A percentile compares a stretch with the other conserved stretches of the same genome.
These are phyloP conservation scores for Mycena rosella DNA, from an alignment of 768 basidiomycete species.

Conservation along the genomic window DNA sequence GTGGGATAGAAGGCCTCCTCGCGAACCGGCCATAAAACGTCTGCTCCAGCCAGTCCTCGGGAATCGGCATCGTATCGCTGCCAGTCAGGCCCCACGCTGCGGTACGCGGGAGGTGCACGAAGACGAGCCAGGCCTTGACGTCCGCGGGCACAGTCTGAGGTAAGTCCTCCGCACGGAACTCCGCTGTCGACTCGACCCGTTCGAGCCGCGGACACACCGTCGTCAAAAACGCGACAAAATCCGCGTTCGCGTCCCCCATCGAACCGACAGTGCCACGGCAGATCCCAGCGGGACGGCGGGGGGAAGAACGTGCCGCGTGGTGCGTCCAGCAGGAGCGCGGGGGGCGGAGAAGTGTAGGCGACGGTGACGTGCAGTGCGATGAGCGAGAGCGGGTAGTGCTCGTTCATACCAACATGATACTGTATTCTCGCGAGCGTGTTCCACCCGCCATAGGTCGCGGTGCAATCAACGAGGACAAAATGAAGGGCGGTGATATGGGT, in stretches of 20 bases:
- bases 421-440: background rate
- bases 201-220: background rate
- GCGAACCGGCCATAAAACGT: too few species aligned
- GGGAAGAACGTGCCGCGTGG: too few species aligned
- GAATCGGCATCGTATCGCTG: background rate
- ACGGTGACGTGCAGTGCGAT: background rate
- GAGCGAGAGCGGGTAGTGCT: background rate
- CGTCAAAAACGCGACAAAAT: too few species aligned
- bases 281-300: background rate
- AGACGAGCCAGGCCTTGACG: background rate
- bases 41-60: background rate
- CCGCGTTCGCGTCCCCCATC: background rate
- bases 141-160: background rate
- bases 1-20: background rate
- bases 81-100: too few species aligned
- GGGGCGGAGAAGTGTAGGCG: conserved; percentile 10
- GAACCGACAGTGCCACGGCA: background rate
- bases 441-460: background rate
- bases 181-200: background rate
- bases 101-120: background rate
- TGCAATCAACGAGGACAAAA: conserved; percentile 7
- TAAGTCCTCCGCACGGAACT: background rate
- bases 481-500: conserved; percentile 1
- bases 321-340: background rate
- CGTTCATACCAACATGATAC: background rate